Evolutionary conservation across 2,329 filamentous ascomycete genomes (phyloP), one percentile per base, ranked within the genome.

Genomic region (Lachnellula arida): DNA sequence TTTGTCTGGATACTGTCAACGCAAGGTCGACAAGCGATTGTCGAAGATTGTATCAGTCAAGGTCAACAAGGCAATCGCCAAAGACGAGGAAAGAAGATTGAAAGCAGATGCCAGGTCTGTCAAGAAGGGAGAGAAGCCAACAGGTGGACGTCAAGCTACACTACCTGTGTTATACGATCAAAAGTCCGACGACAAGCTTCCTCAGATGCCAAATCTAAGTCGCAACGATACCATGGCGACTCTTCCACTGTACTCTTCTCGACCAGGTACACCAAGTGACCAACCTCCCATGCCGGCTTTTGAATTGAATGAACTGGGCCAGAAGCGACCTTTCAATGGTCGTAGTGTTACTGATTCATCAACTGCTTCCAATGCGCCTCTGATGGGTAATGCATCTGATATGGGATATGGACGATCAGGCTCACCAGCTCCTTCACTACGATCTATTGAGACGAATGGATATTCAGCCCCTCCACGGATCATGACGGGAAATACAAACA

Each of bases 11-110:
- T 99, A 96, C 74, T 97, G 94, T 70, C 87, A 89, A 59, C 87
- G 91, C 46, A 97, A 97, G 76, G 87, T 96, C 70, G 95, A 96
- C 73, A 86, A 84, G 66, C 81, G 91, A 63, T 79, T 99, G 63
- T 88, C 88, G 68, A 85, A 85, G 63, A 94, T 97, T 62, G 92
- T 97, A 4, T 85, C 85, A 53, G 81, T 78, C 66, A 97, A 94
- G 74, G 89, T 96, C 66, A 91, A 94, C 73, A 92, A 91, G 71
- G 93, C 91, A 0, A 75, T 97, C 25, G 88, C 86, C 51, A 91
- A 91, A 65, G 88, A 94, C 52, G 85, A 88, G 69, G 78, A 77
- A 59, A 82, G 79, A 65, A 77, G 79, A 63, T 73, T 74, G 23
- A 81, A 76, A 65, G 78, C 76, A 0, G 80, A 75, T 73, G 17